A percentile compares a stretch with the other conserved stretches of the same genome.
These are phyloP conservation scores for Cladosporium velox DNA, from an alignment of 2,329 filamentous ascomycete genomes.

Conservation along the genomic window DNA sequence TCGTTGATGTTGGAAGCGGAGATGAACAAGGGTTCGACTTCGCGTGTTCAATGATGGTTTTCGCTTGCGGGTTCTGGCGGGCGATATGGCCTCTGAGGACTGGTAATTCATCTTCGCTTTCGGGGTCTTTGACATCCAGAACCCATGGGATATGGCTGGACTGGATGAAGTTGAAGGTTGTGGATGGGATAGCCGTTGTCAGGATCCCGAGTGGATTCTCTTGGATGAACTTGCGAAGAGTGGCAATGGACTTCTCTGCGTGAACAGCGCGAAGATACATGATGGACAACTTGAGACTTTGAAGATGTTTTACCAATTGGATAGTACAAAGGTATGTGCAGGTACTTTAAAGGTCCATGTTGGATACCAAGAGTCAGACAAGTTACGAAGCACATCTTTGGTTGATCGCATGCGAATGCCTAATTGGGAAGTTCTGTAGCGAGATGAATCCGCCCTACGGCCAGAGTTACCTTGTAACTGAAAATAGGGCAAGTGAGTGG, in stretches of 20 bases:
- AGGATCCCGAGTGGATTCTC: constrained; percentile 64
- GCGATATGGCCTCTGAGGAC: constrained; percentile 64
- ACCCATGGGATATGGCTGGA: constrained; percentile 63
- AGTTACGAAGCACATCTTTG: background rate
- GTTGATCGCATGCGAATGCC: background rate
- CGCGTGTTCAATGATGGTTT: constrained; percentile 56
- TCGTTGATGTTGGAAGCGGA: constrained; percentile 13
- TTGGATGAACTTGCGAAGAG: constrained; percentile 57
- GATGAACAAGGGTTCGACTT: constrained; percentile 29
- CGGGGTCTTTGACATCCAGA: constrained; percentile 51
- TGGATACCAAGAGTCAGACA: background rate
- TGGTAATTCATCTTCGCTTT: constrained; percentile 45
- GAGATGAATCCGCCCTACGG: background rate
- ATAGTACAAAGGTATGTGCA: background rate
- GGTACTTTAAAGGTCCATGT: background rate
- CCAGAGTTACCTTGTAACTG: background rate
- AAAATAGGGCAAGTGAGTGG: background rate
- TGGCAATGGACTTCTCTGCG: constrained; percentile 14
- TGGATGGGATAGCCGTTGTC: constrained; percentile 61
- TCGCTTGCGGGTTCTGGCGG: constrained; percentile 63
- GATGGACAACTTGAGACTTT: background rate
- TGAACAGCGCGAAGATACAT: constrained; percentile 19
- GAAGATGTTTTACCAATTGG: background rate
- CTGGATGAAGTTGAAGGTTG: constrained; percentile 55
- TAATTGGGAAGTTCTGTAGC: background rate